Evolutionary conservation across 305 asterid genomes (phyloP), one percentile per base, ranked within the genome.

Genomic region (Coffea humblotiana): DNA sequence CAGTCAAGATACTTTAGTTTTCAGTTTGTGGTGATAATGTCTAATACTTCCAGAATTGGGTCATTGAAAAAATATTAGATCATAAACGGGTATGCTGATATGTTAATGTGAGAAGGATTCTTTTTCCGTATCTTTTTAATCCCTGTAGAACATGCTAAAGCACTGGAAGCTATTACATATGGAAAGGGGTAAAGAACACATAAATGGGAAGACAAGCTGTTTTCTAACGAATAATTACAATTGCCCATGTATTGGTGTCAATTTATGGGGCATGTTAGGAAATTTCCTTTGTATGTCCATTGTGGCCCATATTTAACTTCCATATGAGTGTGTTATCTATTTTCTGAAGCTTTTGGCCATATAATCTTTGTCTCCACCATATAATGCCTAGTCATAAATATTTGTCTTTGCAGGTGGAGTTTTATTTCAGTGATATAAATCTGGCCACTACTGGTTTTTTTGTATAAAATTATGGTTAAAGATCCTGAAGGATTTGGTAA

Each of bases 401-500:
- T 85, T 49, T 72, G 76, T 74, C 47, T 79, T 66, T 81, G 83
- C 89, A 94, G 98, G 97, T 94, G 81, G 98, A 94, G 83, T 94
- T 88, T 85, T 94, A 92, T 86, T 94, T 94, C 89, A 92, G 98
- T 83, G 98, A 94, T 81, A 84, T 92, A 78, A 94, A 94, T 87
- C 89, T 94, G 85, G 98, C 98, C 40, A 92, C 97, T 48, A 94
- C 98, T 73, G 97, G 91, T 83, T 95, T 91, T 91, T 86, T 83
- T 92, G 77, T 90, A 88, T 84, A 85, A 88, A 86, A 81, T 85
- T 75, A 94, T 94, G 97, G 72, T 79, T 81, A 91, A 90, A 86
- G 97, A 94, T 86, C 97, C 93, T 65, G 94, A 92, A 76, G 98
- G 97, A 86, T 92, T 88, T 85, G 97, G 98, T 92, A 84, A 81